Conservation (phyloP, 1,284 basidiomycete species). For the Limonomyces culmigenus region DNA sequence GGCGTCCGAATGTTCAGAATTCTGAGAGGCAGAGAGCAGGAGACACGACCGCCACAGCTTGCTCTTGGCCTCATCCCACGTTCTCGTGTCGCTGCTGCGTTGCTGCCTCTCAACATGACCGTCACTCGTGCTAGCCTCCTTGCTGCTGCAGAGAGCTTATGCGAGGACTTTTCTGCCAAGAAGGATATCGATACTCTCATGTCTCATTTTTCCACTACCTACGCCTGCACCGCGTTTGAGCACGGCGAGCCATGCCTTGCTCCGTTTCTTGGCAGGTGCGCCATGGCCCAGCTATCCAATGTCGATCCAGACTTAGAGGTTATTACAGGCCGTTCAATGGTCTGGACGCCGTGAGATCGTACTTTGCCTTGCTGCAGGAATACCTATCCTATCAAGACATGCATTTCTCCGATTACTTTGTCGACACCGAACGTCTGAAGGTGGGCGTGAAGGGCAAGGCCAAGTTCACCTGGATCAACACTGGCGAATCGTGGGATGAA, state of each 20-base stretch:
- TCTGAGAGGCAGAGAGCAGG: not conserved
- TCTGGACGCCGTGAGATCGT: slow-evolving; percentile 22
- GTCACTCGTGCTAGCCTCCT: slow-evolving; percentile 16
- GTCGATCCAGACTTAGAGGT: not conserved
- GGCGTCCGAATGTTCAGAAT: slow-evolving; percentile 6
- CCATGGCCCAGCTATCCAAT: not conserved
- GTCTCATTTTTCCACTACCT: slow-evolving; percentile 30
- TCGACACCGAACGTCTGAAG: slow-evolving; percentile 25
- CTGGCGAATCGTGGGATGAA: slow-evolving; percentile 40
- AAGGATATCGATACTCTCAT: slow-evolving; percentile 24
- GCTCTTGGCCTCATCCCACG: not conserved
- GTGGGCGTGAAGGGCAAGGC: slow-evolving; percentile 37
- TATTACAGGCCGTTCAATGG: slow-evolving; percentile 32
- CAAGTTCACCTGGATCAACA: slow-evolving; percentile 36
- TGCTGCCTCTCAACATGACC: not conserved
- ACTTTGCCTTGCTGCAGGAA: slow-evolving; percentile 30
- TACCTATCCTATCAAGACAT: slow-evolving; percentile 25
- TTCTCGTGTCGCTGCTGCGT: not conserved
- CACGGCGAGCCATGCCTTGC: slow-evolving; percentile 31
- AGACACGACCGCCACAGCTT: not conserved
- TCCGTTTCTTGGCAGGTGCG: not conserved
- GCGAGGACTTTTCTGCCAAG: slow-evolving; percentile 31
- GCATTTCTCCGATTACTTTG: slow-evolving; percentile 22
- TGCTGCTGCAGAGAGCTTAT: slow-evolving; percentile 28
- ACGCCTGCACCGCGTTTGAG: slow-evolving; percentile 29